These are phyloP conservation scores for Ceratobasidium sp. DNA, from an alignment of 1,284 basidiomycete species.

Conservation along the genomic window DNA sequence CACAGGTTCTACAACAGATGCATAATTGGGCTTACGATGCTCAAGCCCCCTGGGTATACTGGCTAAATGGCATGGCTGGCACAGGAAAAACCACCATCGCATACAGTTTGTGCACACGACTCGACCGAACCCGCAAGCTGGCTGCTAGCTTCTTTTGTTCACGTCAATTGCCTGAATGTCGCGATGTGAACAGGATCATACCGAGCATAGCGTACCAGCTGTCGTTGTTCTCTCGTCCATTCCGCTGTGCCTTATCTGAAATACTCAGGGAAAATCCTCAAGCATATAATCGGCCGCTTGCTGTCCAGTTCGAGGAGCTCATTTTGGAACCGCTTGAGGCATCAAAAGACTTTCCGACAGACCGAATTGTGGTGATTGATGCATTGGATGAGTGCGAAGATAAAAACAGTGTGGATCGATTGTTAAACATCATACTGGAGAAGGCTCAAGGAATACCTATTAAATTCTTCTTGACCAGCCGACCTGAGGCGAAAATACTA, in stretches of 20 bases:
- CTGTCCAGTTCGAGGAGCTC: background rate
- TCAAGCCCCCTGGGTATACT: background rate
- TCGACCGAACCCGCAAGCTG: background rate
- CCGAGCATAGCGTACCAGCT: constrained; percentile 13
- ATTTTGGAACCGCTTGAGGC: background rate
- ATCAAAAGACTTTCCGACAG: background rate
- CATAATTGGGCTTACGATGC: background rate
- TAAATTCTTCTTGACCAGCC: background rate
- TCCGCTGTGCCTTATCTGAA: background rate
- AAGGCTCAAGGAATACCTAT: background rate
- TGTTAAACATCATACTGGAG: background rate
- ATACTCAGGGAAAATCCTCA: background rate
- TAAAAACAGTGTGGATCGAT: background rate
- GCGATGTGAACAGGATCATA: background rate
- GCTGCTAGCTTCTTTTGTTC: constrained; percentile 19
- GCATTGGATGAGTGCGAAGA: constrained; percentile 19
- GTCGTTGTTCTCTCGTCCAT: background rate
- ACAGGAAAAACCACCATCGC: background rate
- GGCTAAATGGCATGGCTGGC: constrained; percentile 7
- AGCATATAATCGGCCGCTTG: background rate
- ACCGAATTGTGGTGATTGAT: background rate
- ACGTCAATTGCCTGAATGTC: background rate
- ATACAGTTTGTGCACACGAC: background rate
- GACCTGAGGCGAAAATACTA: background rate
- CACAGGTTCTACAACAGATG: background rate